Evolutionary conservation across 306 rosid species (phyloP).

Genomic region (Quercus mongolica): DNA sequence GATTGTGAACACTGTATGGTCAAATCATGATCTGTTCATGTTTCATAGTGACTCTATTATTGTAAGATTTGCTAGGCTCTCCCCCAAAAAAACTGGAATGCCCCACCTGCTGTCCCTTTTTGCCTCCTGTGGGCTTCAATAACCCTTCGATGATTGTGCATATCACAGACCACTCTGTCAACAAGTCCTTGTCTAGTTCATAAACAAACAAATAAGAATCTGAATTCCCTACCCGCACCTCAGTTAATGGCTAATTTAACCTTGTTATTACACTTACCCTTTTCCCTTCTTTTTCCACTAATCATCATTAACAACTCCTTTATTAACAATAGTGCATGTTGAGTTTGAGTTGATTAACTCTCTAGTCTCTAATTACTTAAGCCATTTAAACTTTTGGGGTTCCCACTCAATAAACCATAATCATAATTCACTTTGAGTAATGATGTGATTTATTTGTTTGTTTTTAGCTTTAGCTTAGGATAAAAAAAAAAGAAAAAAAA

Average conservation of each 20-base stretch:
- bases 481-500: not conserved
- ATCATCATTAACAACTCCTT: constrained; percentile 25
- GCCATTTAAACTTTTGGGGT: constrained; percentile 19
- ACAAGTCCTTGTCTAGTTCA: constrained; percentile 57
- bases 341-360: not conserved
- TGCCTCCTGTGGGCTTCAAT: constrained; percentile 74
- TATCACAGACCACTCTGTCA: constrained; percentile 64
- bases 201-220: constrained; percentile 67
- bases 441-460: not conserved
- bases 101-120: constrained; percentile 66
- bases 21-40: constrained; percentile 44
- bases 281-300: constrained; percentile 28
- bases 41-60: constrained; percentile 55
- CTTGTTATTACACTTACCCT: constrained; percentile 35
- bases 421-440: constrained; percentile 16
- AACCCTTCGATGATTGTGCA: constrained; percentile 68
- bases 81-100: constrained; percentile 25
- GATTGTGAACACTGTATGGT: constrained; percentile 46
- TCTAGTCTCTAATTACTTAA: constrained; percentile 7
- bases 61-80: constrained; percentile 38
- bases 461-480: not conserved
- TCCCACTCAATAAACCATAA: not conserved
- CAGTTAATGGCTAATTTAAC: constrained; percentile 43
- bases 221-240: constrained; percentile 28
- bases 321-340: not conserved